Evolutionary conservation across 331 rosid species (phyloP).

Genomic region (Saraca asoca): DNA sequence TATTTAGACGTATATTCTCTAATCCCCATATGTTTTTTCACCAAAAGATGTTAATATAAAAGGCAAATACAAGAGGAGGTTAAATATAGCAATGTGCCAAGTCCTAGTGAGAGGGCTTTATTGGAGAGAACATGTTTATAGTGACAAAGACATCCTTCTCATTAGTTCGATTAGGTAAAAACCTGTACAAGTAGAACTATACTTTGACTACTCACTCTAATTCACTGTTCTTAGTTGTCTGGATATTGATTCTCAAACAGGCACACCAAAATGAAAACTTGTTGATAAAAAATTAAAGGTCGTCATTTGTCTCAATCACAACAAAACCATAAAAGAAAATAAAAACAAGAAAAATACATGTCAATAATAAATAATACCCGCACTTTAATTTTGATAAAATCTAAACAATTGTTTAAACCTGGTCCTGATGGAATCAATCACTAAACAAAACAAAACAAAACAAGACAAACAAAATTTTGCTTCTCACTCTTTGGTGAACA

Average conservation of each 20-base stretch:
- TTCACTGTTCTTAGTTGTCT: too few species aligned
- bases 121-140: not conserved
- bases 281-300: conserved; percentile 26
- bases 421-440: not conserved
- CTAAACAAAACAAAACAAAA: not conserved
- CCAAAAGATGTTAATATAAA: not conserved
- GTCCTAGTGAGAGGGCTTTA: not conserved
- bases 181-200: not conserved
- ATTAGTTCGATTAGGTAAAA: not conserved
- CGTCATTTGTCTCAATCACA: conserved; percentile 3
- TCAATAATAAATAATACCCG: not conserved
- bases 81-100: not conserved
- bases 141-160: conserved; percentile 7
- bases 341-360: not conserved
- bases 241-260: too few species aligned
- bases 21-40: too few species aligned
- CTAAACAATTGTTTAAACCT: not conserved
- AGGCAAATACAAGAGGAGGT: not conserved
- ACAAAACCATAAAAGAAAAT: not conserved
- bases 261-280: conserved; percentile 8
- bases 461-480: not conserved
- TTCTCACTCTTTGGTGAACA: too few species aligned
- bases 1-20: too few species aligned
- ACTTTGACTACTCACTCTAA: too few species aligned
- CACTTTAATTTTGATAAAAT: not conserved